A percentile compares a stretch with the other conserved stretches of the same genome.
Conservation (phyloP, 2,329 filamentous ascomycete species). For the Microascus cirrosus region DNA sequence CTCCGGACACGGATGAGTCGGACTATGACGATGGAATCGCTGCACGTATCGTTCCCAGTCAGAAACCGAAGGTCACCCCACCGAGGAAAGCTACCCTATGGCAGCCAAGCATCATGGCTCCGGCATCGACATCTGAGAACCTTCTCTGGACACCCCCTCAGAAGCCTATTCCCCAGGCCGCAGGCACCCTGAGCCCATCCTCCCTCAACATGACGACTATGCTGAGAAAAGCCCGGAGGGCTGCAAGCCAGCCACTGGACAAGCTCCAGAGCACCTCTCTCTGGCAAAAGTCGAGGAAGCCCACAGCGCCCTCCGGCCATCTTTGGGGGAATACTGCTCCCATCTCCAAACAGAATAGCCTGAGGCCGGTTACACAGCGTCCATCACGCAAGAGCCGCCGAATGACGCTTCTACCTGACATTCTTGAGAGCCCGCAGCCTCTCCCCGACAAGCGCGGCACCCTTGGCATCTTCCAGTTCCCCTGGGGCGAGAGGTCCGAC, state of each 20-base stretch:
- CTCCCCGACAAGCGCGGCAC: conserved; percentile 46
- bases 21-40: conserved; percentile 15
- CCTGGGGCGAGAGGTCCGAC: conserved; percentile 54
- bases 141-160: not conserved
- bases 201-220: conserved; percentile 1
- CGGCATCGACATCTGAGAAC: not conserved
- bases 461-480: conserved; percentile 54
- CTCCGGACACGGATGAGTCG: conserved; percentile 40
- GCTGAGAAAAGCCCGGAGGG: conserved; percentile 9
- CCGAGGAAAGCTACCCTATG: not conserved
- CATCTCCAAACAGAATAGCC: conserved; percentile 11
- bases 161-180: not conserved
- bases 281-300: conserved; percentile 21
- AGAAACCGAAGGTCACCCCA: not conserved
- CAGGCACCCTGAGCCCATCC: not conserved
- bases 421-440: conserved; percentile 49
- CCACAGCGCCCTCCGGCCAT: conserved; percentile 9
- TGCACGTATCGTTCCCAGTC: not conserved
- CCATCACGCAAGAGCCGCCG: conserved; percentile 44
- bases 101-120: not conserved
- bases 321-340: conserved; percentile 16
- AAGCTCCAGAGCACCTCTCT: conserved; percentile 23
- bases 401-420: conserved; percentile 50
- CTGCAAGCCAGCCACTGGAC: conserved; percentile 21
- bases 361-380: conserved; percentile 32